Evolutionary conservation across 768 basidiomycete genomes (phyloP), one percentile per base, ranked within the genome.

Genomic region (Xerocomellus amylosporus): DNA sequence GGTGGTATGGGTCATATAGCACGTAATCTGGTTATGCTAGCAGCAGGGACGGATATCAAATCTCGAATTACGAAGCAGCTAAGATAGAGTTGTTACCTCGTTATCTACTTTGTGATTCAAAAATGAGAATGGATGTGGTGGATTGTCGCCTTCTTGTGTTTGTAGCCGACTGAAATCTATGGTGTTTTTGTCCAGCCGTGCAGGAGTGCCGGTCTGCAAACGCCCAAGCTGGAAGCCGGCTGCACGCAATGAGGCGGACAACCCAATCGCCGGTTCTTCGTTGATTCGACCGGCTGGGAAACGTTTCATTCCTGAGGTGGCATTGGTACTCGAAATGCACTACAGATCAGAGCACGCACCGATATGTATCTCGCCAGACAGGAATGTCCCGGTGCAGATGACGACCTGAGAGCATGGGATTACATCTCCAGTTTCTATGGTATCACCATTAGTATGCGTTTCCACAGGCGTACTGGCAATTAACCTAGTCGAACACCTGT

Each of bases 301-400:
- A 17, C 83, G 79, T 55, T 84, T 86, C 73, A 84, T 79, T 41
- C 87, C 86, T 87, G 40, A 13, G 0, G 30, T 37, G 24, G 15
- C 3, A 17, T 58, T n/a, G 8, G 34, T 9, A 22, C 22, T 20
- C 9, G 14, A 28, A 38, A 44, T 22, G 12, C 2, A 39, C 7
- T n/a, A n/a, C 17, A 46, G 13, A 30, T 37, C 49, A 38, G 28
- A 10, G 8, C 24, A 47, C 68, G 26, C 62, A 85, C 91, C 93
- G 43, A 96, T 89, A 63, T 95, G 93, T 42, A 94, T 92, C 72
- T 95, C 90, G 12, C 90, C 93, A 3, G 88, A 87, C 24, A 96
- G 79, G 66, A 96, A 96, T 0, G 93, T 96, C 8, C 93, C 93
- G 0, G 93, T 95, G 61, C 91, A 93, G 14, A 96, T 80, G 28